phyloP scores from a whole-genome alignment of 306 rosid species.

The Rubus parviflorus region DNA sequence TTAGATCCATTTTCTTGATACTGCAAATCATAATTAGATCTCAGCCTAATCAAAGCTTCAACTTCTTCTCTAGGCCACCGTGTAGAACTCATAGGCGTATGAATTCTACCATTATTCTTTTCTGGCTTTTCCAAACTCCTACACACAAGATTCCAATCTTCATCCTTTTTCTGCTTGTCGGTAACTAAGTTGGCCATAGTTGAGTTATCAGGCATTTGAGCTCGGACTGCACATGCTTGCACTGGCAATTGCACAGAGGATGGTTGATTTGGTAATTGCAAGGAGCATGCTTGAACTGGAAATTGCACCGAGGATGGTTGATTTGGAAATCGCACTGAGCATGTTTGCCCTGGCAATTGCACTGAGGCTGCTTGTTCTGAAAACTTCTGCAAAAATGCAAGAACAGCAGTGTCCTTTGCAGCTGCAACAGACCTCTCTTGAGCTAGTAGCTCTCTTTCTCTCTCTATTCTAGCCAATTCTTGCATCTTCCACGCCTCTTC shows the following conservation, averaged over 20 bases:
- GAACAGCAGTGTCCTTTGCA: conserved; percentile 74
- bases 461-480: conserved; percentile 57
- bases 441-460: conserved; percentile 59
- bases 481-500: conserved; percentile 75
- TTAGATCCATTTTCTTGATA: conserved; percentile 57
- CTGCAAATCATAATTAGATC: conserved; percentile 54
- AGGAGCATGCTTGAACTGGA: conserved; percentile 34
- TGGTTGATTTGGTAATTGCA: conserved; percentile 31
- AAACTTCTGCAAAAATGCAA: conserved; percentile 55
- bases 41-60: conserved; percentile 64
- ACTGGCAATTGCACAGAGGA: neutral
- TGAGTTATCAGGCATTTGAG: conserved; percentile 21
- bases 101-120: conserved; percentile 34
- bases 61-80: conserved; percentile 90
- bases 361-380: conserved; percentile 39
- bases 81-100: conserved; percentile 42
- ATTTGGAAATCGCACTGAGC: conserved; percentile 36
- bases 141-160: conserved; percentile 19
- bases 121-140: conserved; percentile 32
- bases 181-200: conserved; percentile 14
- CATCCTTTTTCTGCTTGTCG: conserved; percentile 36
- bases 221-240: neutral
- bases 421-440: conserved; percentile 72
- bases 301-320: conserved; percentile 29
- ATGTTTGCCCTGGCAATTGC: conserved; percentile 39